Conservation (phyloP, 257 asterid species). For the Solanum etuberosum region DNA sequence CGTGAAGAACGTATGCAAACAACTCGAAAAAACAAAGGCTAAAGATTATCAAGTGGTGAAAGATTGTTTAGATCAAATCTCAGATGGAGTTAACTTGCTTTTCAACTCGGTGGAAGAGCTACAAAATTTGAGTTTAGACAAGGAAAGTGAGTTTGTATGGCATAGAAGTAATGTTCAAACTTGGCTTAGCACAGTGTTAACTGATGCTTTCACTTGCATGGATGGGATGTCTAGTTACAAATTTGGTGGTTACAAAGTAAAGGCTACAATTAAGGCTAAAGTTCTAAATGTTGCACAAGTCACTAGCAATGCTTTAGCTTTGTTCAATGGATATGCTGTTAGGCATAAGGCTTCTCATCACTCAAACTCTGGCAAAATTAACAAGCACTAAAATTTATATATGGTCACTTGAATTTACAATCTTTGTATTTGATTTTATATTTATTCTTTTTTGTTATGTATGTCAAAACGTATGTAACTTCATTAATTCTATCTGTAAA, state of each 20-base stretch:
- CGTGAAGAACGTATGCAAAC: slow-evolving; percentile 28
- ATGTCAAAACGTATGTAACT: background rate
- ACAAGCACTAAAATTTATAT: background rate
- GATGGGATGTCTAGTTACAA: slow-evolving; percentile 44
- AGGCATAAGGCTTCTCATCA: slow-evolving; percentile 13
- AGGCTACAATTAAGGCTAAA: slow-evolving; percentile 38
- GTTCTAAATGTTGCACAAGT: slow-evolving; percentile 43
- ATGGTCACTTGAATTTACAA: background rate
- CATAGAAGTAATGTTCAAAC: slow-evolving; percentile 44
- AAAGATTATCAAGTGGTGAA: slow-evolving; percentile 21
- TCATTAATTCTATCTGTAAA: background rate
- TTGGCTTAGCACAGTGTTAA: slow-evolving; percentile 53
- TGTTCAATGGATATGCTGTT: slow-evolving; percentile 43
- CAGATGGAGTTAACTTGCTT: slow-evolving; percentile 41
- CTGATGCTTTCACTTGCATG: slow-evolving; percentile 41
- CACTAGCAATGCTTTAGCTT: slow-evolving; percentile 49
- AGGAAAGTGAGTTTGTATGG: slow-evolving; percentile 35
- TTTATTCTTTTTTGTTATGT: background rate
- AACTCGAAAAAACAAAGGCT: slow-evolving; percentile 19
- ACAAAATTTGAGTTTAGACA: slow-evolving; percentile 17
- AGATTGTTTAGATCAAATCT: slow-evolving; percentile 52
- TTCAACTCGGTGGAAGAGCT: slow-evolving; percentile 37
- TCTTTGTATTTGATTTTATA: background rate
- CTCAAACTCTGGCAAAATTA: background rate
- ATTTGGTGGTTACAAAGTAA: slow-evolving; percentile 25